A percentile compares a stretch with the other conserved stretches of the same genome.
Conservation (phyloP, 202 grass and related monocot genomes). For the Dendrocalamus latiflorus region DNA sequence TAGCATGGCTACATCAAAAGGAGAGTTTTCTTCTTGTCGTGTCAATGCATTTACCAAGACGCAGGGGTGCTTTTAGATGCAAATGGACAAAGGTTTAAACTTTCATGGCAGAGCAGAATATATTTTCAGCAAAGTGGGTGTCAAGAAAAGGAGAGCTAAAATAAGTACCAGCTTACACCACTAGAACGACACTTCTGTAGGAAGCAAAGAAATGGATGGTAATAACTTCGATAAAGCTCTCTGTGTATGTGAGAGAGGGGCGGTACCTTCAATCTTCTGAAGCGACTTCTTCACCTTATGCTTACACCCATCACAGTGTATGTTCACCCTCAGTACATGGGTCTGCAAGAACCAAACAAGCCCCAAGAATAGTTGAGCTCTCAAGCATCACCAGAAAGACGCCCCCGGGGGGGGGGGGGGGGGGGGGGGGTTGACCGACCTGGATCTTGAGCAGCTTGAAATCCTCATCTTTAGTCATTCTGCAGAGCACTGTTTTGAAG, state of each 20-base stretch:
- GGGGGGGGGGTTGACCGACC: slow-evolving; percentile 28
- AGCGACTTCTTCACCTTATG: slow-evolving; percentile 94
- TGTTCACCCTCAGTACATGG: slow-evolving; percentile 86
- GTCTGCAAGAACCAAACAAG: slow-evolving; percentile 56
- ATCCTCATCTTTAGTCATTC: slow-evolving; percentile 87
- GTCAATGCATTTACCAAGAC: slow-evolving; percentile 18
- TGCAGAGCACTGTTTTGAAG: slow-evolving; percentile 32
- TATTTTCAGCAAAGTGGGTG: slow-evolving; percentile 26
- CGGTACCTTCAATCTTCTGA: slow-evolving; percentile 90
- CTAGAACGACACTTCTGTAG: neutral
- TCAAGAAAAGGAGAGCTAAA: neutral
- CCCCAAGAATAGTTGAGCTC: slow-evolving; percentile 27
- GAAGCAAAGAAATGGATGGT: neutral
- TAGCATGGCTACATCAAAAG: slow-evolving; percentile 18
- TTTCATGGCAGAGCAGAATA: neutral
- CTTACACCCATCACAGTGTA: slow-evolving; percentile 99
- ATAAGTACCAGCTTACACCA: neutral
- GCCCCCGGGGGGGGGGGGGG: neutral
- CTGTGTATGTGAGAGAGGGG: neutral
- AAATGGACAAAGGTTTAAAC: slow-evolving; percentile 9
- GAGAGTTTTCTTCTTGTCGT: slow-evolving; percentile 10
- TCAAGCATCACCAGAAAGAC: neutral
- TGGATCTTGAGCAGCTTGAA: slow-evolving; percentile 99
- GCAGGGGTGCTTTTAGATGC: slow-evolving; percentile 10
- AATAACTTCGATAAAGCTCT: neutral